A percentile compares a stretch with the other conserved stretches of the same genome.
These are phyloP conservation scores for Cladosporium oxysporum DNA, from an alignment of 2,329 filamentous ascomycete species.

Conservation along the genomic window DNA sequence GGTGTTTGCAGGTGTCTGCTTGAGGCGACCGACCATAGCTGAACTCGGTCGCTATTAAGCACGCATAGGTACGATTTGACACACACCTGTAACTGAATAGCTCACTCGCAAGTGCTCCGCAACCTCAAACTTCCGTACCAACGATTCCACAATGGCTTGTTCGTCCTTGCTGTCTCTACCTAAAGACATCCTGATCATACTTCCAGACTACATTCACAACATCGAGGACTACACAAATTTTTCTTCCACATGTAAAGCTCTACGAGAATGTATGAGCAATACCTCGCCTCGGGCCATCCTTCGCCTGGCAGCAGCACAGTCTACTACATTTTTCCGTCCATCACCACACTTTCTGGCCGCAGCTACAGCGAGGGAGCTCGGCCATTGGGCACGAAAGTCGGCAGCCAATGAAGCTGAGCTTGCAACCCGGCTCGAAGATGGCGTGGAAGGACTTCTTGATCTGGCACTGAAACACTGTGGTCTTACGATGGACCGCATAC, in stretches of 20 bases:
- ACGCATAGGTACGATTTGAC: too few species aligned
- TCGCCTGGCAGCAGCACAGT: conserved; percentile 37
- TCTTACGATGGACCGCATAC: conserved; percentile 38
- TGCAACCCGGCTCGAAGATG: conserved; percentile 28
- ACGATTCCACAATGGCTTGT: not conserved
- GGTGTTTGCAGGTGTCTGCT: not conserved
- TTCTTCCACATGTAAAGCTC: conserved; percentile 33
- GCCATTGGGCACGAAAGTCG: conserved; percentile 38
- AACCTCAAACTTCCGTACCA: not conserved
- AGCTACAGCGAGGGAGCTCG: conserved; percentile 37
- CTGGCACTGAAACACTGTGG: conserved; percentile 35
- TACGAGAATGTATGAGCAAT: conserved; percentile 28
- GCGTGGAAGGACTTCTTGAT: conserved; percentile 37
- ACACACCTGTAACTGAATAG: too few species aligned
- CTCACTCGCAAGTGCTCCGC: too few species aligned
- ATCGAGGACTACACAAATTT: conserved; percentile 40
- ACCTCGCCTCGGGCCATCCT: conserved; percentile 35
- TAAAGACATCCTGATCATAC: conserved; percentile 25
- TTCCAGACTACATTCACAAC: conserved; percentile 31
- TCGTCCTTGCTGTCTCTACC: conserved; percentile 23
- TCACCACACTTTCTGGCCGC: conserved; percentile 41
- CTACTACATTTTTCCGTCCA: conserved; percentile 40
- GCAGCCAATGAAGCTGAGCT: conserved; percentile 29
- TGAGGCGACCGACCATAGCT: not conserved
- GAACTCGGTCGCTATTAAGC: too few species aligned